These are phyloP conservation scores for Phytophthora citricola DNA, from an alignment of 352 stramenopile species.

Conservation along the genomic window DNA sequence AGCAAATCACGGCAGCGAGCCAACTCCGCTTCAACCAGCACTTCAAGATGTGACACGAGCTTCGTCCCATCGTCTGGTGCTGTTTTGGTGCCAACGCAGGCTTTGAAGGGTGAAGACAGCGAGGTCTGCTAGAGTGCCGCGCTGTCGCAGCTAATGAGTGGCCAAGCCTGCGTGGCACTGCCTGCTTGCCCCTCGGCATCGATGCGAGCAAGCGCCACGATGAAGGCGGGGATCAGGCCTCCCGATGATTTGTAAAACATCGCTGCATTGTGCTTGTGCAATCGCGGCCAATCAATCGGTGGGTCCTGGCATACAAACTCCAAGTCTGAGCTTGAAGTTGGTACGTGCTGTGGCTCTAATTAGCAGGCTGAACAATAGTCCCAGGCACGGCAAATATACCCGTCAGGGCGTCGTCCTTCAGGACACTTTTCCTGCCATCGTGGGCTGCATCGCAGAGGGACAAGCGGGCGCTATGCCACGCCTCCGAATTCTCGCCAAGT, in stretches of 20 bases:
- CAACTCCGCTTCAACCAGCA: conserved; percentile 17
- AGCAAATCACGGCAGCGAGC: conserved; percentile 14
- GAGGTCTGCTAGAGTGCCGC: neutral
- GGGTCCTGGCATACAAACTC: conserved; percentile 24
- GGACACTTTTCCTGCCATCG: conserved; percentile 6
- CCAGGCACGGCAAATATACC: neutral
- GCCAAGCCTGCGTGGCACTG: neutral
- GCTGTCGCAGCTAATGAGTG: conserved; percentile 5
- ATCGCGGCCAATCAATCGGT: conserved; percentile 17
- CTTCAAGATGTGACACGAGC: conserved; percentile 34
- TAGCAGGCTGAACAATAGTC: conserved; percentile 13
- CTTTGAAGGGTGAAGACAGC: conserved; percentile 2
- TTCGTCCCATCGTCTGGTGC: conserved; percentile 15
- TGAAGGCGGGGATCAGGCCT: no score
- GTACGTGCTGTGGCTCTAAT: conserved; percentile 2
- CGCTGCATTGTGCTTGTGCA: conserved; percentile 27
- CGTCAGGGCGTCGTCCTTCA: neutral
- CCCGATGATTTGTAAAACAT: conserved; percentile 26
- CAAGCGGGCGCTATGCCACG: conserved; percentile 4
- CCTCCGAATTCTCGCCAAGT: conserved; percentile 27
- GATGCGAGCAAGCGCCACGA: no score
- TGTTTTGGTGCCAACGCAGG: conserved; percentile 11
- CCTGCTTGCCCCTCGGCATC: no score
- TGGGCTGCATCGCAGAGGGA: neutral
- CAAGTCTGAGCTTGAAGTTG: conserved; percentile 34